Percentiles rank a stretch among this genome's conserved stretches.
Evolutionary conservation across 2,329 filamentous ascomycete species (phyloP).

Genomic region (Diaporthe citriasiana): DNA sequence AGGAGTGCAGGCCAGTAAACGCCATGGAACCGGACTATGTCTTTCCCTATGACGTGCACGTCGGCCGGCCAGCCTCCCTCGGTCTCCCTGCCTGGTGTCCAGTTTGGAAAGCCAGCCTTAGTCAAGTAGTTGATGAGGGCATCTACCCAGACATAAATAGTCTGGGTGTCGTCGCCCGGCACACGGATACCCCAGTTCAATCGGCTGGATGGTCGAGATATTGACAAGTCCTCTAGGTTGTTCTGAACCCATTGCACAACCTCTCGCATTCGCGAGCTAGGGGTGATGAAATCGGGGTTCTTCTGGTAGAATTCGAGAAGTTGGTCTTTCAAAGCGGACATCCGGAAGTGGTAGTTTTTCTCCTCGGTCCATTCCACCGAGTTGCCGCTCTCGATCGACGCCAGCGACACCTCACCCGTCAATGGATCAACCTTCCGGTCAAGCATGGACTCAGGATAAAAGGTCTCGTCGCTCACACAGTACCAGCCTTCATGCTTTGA

Average conservation of each 20-base stretch:
- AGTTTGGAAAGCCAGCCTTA: constrained; percentile 84
- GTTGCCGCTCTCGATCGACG: constrained; percentile 87
- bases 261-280: constrained; percentile 79
- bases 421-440: constrained; percentile 81
- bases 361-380: constrained; percentile 96
- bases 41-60: constrained; percentile 94
- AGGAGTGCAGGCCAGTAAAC: constrained; percentile 98
- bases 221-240: constrained; percentile 87
- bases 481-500: constrained; percentile 96
- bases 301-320: constrained; percentile 84
- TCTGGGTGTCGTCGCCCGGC: constrained; percentile 86
- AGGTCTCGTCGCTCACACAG: constrained; percentile 95
- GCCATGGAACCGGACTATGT: constrained; percentile 96
- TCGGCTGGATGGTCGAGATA: constrained; percentile 84
- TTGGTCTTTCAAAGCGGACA: constrained; percentile 84
- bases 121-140: constrained; percentile 95
- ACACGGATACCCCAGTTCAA: constrained; percentile 91
- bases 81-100: constrained; percentile 74
- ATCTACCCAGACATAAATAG: constrained; percentile 98
- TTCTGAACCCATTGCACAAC: constrained; percentile 82
- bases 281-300: constrained; percentile 84
- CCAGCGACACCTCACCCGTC: constrained; percentile 87
- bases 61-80: constrained; percentile 88
- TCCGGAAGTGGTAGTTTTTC: constrained; percentile 92
- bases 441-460: constrained; percentile 85